These are phyloP conservation scores for Phytopythium litorale DNA, from an alignment of 352 stramenopile genomes.

Conservation along the genomic window DNA sequence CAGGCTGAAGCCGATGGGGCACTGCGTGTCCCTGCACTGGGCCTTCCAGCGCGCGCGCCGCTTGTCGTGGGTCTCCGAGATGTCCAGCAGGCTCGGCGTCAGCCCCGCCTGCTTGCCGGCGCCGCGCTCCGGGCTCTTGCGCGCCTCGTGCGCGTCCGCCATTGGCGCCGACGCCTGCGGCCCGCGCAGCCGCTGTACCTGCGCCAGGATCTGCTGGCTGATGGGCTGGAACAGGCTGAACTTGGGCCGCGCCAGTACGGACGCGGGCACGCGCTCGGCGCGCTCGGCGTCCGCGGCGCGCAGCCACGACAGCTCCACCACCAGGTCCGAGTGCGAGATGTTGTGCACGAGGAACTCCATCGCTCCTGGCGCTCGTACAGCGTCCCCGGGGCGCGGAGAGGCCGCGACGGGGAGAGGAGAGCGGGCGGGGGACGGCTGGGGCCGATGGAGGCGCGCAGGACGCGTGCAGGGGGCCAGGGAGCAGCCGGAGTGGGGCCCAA, in stretches of 20 bases:
- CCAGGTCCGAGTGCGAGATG: conserved; percentile 95
- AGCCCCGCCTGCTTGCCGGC: conserved; percentile 43
- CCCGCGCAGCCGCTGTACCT: conserved; percentile 42
- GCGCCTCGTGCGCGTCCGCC: conserved; percentile 11
- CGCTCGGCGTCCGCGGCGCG: conserved; percentile 4
- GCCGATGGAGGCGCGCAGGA: background rate
- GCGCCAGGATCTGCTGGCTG: conserved; percentile 64
- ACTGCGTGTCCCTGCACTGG: conserved; percentile 56
- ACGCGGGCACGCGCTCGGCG: conserved; percentile 32
- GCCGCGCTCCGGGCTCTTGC: conserved; percentile 6
- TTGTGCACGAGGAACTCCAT: conserved; percentile 97
- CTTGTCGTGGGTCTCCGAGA: conserved; percentile 10
- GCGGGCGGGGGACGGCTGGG: background rate
- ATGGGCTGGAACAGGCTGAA: conserved; percentile 88
- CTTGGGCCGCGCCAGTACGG: conserved; percentile 75
- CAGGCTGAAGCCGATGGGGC: conserved; percentile 75
- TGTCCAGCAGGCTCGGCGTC: conserved; percentile 64
- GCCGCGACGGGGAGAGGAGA: background rate
- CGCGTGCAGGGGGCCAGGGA: background rate
- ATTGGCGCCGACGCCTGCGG: conserved; percentile 11
- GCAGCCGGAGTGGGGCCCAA: background rate
- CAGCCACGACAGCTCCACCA: conserved; percentile 88
- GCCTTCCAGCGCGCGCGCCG: conserved; percentile 47
- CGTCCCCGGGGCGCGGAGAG: background rate
- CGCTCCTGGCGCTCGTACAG: background rate